Base-by-base conservation (phyloP, 2,329 filamentous ascomycete genomes). In the Verticillium nonalfalfae region DNA sequence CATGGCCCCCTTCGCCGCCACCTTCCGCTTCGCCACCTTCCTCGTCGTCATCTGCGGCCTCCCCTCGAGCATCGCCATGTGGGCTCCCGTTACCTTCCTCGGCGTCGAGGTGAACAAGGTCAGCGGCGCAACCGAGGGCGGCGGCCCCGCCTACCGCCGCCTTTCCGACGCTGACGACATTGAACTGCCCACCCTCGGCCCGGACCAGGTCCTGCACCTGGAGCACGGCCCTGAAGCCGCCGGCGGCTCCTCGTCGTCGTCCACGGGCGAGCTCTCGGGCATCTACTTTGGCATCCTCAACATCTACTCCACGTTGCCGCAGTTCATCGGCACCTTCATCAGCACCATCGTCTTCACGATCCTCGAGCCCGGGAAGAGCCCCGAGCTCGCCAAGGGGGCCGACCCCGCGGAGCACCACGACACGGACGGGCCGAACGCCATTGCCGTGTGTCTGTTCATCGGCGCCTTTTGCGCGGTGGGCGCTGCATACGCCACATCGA, bases 221-320 rank as follows among this genome's bases (percentile, higher is more conserved):
- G 77, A 81, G 40, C 80, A 83, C 63, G 78, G 76, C 10, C 74
- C 74, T n/a, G 76, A 79, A 52, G 72, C 77, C n/a, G 59, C 68
- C 36, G 71, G 73, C 45, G 63, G 70, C 38, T 72, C 71, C 3
- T 72, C 72, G 21, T 72, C 75, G 7, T n/a, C n/a, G n/a, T n/a
- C n/a, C n/a, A 76, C 75, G 0, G 92, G 91, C 55, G 94, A 97
- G 74, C 81, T 96, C 11, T 93, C 93, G 0, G 95, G 95, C 10
- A 89, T 97, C 65, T 99, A 98, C 74, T 92, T 99, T 59, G 95
- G 95, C 57, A 97, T 99, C 63, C 82, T 98, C 67, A 99, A 98
- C 74, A 91, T 98, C 54, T 98, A 96, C 78, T 94, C 91, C 1
- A 97, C 94, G 0, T 80, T 98, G 3, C 95, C 93, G 4, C 95